Evolutionary conservation across 1,139 yeast species (phyloP).

Genomic region (Hyphopichia fennica): DNA sequence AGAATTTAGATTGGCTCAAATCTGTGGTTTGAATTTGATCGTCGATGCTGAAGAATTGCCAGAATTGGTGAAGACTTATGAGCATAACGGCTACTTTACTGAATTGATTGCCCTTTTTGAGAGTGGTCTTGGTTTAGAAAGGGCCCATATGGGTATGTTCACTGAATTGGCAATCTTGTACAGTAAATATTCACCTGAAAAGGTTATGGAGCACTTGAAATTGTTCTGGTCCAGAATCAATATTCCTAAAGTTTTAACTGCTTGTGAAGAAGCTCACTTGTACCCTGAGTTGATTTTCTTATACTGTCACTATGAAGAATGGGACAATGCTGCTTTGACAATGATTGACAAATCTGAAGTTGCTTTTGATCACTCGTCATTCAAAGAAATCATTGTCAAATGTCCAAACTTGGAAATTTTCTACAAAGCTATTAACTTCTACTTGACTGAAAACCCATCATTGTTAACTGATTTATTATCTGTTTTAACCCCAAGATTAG

Average conservation of each 20-base stretch:
- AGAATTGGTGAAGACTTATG: constrained; percentile 84
- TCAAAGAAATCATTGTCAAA: constrained; percentile 92
- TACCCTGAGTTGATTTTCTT: constrained; percentile 97
- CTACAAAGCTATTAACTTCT: constrained; percentile 95
- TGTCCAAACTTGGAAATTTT: constrained; percentile 95
- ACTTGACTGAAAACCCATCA: constrained; percentile 89
- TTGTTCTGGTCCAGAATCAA: constrained; percentile 97
- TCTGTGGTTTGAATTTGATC: constrained; percentile 95
- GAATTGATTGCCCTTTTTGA: constrained; percentile 91
- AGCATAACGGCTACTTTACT: constrained; percentile 85
- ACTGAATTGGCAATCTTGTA: constrained; percentile 92
- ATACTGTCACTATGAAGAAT: constrained; percentile 97
- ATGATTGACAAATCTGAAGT: constrained; percentile 94
- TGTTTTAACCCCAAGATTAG: constrained; percentile 87
- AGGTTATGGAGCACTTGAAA: constrained; percentile 94
- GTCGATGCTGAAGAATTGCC: constrained; percentile 97
- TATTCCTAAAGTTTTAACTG: constrained; percentile 94
- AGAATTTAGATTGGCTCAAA: constrained; percentile 96
- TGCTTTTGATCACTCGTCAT: constrained; percentile 90
- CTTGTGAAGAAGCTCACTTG: constrained; percentile 89
- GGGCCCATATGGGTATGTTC: constrained; percentile 99
- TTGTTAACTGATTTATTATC: constrained; percentile 82
- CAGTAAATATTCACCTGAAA: constrained; percentile 86
- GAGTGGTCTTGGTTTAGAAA: constrained; percentile 93
- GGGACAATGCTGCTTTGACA: constrained; percentile 98